These are phyloP conservation scores for Grifola frondosa DNA, from an alignment of 1,284 basidiomycete genomes.

Conservation along the genomic window DNA sequence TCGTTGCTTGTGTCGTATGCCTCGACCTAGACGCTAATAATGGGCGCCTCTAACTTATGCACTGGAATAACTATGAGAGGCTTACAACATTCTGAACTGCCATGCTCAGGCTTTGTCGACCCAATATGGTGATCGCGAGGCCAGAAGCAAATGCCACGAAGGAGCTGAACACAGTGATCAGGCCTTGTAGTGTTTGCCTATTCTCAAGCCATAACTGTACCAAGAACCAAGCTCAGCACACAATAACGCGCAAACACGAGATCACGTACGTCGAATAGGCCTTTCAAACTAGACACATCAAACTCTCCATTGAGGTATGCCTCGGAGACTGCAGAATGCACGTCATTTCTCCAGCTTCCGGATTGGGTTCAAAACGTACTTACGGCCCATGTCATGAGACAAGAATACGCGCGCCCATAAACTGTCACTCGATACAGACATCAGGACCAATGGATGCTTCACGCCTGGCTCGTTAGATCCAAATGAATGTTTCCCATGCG, in stretches of 20 bases:
- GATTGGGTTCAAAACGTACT: constrained; percentile 24
- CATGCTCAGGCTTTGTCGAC: constrained; percentile 2
- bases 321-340: constrained; percentile 60
- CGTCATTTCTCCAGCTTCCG: too few relatives aligned
- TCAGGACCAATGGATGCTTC: background rate
- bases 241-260: background rate
- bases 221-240: background rate
- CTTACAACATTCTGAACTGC: constrained; percentile 52
- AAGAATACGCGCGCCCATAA: constrained; percentile 6
- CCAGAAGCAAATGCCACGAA: constrained; percentile 47
- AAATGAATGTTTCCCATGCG: background rate
- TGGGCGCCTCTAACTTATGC: constrained; percentile 71
- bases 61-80: constrained; percentile 72
- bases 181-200: constrained; percentile 36
- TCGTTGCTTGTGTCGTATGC: constrained; percentile 85
- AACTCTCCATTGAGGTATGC: constrained; percentile 81
- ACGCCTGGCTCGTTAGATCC: background rate
- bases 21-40: constrained; percentile 76
- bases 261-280: constrained; percentile 71
- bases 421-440: background rate
- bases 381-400: constrained; percentile 58
- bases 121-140: constrained; percentile 51
- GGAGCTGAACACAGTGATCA: constrained; percentile 47
- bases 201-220: constrained; percentile 76
- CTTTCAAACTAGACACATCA: constrained; percentile 64